Evolutionary conservation across 2,329 filamentous ascomycete genomes (phyloP), one percentile per base, ranked within the genome.

Genomic region (Fusarium udum): DNA sequence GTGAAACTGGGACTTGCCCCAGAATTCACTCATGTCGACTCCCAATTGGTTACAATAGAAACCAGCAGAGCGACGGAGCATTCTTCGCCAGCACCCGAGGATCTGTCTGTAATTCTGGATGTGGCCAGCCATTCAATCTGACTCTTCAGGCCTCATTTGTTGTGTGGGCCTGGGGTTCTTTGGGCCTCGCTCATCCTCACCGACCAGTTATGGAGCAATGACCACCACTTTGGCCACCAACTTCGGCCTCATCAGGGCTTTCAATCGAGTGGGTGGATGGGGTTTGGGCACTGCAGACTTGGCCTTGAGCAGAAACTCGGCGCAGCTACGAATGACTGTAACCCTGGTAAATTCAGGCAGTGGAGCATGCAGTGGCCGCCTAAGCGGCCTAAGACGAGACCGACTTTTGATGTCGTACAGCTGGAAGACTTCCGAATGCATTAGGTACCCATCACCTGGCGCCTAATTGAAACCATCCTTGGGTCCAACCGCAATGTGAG

Each of bases 331-430:
- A 45, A 53, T 75, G 65, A 76, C 60, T 69, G 64, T 45, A 59
- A 69, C 60, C 59, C 55, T 57, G 40, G 64, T 45, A 68, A 69
- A 62, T 48, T 14, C 52, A 22, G 60, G 46, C 39, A 48, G 76
- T 78, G 76, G 76, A 75, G 70, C 74, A 64, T 37, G 31, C 22
- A n/a, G 63, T 71, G 67, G 72, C 60, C 64, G 64, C 64, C 61
- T 37, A 67, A 71, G 71, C 61, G 62, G 67, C 64, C 61, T 46
- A 71, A 60, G 61, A 66, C 61, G 74, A 75, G 74, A 77, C 75
- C 75, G 75, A 74, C 74, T 73, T 78, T 77, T 49, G 63, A 61
- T 66, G 65, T 70, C 57, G 56, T 71, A 74, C 61, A 67, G 67
- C 53, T 57, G 24, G 45, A 32, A 32, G 60, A 43, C 60, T 37